A percentile compares a stretch with the other conserved stretches of the same genome.
Evolutionary conservation across 208 protist species (phyloP).

Genomic region (Crithidia thermophila): DNA sequence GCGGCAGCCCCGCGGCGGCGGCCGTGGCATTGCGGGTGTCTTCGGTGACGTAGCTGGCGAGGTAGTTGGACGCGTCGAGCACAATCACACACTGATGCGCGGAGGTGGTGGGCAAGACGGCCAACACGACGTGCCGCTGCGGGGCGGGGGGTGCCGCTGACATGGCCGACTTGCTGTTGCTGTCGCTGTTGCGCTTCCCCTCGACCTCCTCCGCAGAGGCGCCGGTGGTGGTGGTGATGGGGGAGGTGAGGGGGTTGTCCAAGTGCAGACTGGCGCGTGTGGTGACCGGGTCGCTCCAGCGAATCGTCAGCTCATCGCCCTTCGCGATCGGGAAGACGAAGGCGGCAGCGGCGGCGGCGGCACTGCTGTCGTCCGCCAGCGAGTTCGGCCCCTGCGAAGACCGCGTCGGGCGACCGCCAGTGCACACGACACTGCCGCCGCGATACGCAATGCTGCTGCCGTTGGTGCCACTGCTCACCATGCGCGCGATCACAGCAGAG

Average conservation of each 20-base stretch:
- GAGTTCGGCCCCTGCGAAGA: background rate
- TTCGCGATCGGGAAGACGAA: constrained; percentile 10
- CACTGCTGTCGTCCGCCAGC: background rate
- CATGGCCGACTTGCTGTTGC: background rate
- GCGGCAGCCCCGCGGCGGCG: background rate
- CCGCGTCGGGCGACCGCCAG: too few species aligned
- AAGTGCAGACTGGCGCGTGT: too few species aligned
- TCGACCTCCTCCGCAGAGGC: background rate
- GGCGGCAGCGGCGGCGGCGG: background rate
- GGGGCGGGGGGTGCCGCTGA: background rate
- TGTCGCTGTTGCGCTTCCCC: background rate
- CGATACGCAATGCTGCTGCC: background rate
- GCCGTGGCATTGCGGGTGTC: background rate
- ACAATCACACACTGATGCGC: constrained; percentile 18
- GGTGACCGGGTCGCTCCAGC: constrained; percentile 16
- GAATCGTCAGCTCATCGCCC: constrained; percentile 37
- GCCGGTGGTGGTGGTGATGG: too few species aligned
- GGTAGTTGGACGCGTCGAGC: constrained; percentile 21
- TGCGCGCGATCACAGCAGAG: background rate
- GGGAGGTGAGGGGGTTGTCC: too few species aligned
- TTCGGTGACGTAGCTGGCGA: background rate
- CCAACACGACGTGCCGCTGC: constrained; percentile 18
- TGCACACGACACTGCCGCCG: too few species aligned
- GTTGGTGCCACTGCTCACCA: background rate
- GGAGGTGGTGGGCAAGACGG: constrained; percentile 14